phyloP scores from a whole-genome alignment of 805 yeast genomes.

The Debaryomyces castellii region DNA sequence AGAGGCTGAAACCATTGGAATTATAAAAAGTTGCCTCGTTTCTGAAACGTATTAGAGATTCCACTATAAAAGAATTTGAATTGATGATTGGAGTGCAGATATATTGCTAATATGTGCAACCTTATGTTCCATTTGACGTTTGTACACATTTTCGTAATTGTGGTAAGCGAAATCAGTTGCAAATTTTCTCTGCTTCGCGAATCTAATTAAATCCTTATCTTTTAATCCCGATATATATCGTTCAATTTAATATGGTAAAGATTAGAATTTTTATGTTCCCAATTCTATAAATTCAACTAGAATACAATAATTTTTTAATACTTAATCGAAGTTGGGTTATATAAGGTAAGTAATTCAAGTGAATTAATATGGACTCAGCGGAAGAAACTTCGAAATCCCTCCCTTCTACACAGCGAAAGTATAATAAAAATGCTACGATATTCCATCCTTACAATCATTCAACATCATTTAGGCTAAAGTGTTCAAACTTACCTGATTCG shows the following conservation, averaged over 20 bases:
- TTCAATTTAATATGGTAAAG: not conserved
- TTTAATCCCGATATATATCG: not conserved
- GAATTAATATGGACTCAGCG: not conserved
- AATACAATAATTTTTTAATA: not conserved
- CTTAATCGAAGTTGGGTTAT: no score
- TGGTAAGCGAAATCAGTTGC: not conserved
- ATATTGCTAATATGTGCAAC: no score
- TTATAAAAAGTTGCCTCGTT: no score
- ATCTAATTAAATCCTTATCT: not conserved
- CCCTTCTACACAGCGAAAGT: slow-evolving; percentile 2
- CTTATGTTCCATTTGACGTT: no score
- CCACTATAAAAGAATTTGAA: no score
- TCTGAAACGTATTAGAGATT: no score
- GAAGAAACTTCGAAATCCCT: not conserved
- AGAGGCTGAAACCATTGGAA: no score
- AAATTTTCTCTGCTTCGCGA: not conserved
- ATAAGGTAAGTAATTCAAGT: not conserved
- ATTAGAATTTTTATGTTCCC: not conserved
- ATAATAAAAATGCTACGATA: slow-evolving; percentile 21
- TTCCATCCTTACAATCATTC: slow-evolving; percentile 15
- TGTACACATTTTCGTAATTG: not conserved
- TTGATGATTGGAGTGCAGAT: no score
- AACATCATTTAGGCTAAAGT: slow-evolving; percentile 3
- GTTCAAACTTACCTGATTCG: slow-evolving; percentile 14
- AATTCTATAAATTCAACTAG: not conserved